phyloP scores from a whole-genome alignment of 202 grass and related monocot species.

The Schoenoplectus triqueter region DNA sequence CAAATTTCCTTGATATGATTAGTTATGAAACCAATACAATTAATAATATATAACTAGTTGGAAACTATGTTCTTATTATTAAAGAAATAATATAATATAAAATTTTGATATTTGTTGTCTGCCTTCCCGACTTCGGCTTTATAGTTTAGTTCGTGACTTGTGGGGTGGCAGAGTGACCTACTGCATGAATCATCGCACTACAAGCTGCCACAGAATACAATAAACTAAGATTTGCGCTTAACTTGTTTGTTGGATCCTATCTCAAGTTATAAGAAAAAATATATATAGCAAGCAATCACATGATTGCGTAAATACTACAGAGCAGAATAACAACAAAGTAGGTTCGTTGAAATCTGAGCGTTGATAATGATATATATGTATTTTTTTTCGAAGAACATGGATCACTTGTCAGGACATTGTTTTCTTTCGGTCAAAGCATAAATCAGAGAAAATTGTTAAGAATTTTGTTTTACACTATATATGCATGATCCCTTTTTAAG shows the following conservation, averaged over 20 bases:
- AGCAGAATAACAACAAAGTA: conserved; percentile 32
- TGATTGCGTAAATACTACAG: conserved; percentile 33
- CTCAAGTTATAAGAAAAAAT: neutral
- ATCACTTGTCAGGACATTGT: conserved; percentile 16
- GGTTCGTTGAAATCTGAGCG: conserved; percentile 17
- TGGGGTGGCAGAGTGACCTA: neutral
- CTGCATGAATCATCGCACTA: neutral
- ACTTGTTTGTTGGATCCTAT: conserved; percentile 30
- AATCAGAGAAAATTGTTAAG: neutral
- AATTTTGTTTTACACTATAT: neutral
- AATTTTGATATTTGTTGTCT: too few relatives aligned
- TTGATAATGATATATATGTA: neutral
- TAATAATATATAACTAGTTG: neutral
- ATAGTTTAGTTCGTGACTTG: too few relatives aligned
- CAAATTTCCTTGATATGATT: neutral
- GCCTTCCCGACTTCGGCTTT: neutral
- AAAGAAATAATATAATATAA: too few relatives aligned
- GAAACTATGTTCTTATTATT: neutral
- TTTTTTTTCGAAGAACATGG: neutral
- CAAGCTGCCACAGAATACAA: neutral
- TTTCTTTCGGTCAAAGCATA: neutral
- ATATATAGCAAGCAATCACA: neutral
- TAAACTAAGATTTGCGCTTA: neutral
- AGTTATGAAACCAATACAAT: neutral
- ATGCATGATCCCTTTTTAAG: too few relatives aligned